phyloP scores from a whole-genome alignment of 495 filamentous ascomycete species.

The Lepidopterella palustris region DNA sequence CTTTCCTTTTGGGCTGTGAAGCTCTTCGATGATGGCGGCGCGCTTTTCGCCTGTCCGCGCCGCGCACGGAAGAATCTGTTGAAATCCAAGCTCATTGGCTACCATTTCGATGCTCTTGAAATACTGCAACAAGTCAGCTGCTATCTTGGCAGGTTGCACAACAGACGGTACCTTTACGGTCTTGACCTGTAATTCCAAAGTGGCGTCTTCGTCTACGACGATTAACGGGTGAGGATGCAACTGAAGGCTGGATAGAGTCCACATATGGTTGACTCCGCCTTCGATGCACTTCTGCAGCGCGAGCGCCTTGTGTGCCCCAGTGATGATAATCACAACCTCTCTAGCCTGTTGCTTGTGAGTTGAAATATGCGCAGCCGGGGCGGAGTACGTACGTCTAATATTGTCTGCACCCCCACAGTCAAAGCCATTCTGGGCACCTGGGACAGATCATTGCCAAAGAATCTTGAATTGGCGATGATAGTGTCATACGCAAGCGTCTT shows the following conservation, averaged over 20 bases:
- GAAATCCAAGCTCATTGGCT: slow-evolving; percentile 49
- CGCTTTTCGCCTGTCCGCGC: slow-evolving; percentile 26
- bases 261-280: slow-evolving; percentile 81
- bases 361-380: neutral
- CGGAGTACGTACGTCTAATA: slow-evolving; percentile 53
- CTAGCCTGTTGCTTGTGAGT: slow-evolving; percentile 42
- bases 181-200: slow-evolving; percentile 76
- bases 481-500: slow-evolving; percentile 86
- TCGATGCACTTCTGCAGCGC: slow-evolving; percentile 79
- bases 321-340: slow-evolving; percentile 76
- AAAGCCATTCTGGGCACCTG: slow-evolving; percentile 77
- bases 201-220: slow-evolving; percentile 80
- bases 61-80: slow-evolving; percentile 50
- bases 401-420: slow-evolving; percentile 83
- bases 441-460: slow-evolving; percentile 66
- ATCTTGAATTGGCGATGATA: slow-evolving; percentile 75
- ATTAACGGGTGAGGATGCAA: slow-evolving; percentile 73
- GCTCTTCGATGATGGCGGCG: slow-evolving; percentile 33
- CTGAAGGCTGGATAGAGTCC: slow-evolving; percentile 75
- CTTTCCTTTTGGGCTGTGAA: slow-evolving; percentile 24
- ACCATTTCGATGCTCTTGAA: slow-evolving; percentile 63
- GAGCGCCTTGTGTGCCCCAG: slow-evolving; percentile 71
- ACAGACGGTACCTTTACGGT: slow-evolving; percentile 56
- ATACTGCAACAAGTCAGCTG: slow-evolving; percentile 43
- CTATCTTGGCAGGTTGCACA: neutral